Evolutionary conservation across 345 rosid genomes (phyloP).

Genomic region (Salix arbutifolia): DNA sequence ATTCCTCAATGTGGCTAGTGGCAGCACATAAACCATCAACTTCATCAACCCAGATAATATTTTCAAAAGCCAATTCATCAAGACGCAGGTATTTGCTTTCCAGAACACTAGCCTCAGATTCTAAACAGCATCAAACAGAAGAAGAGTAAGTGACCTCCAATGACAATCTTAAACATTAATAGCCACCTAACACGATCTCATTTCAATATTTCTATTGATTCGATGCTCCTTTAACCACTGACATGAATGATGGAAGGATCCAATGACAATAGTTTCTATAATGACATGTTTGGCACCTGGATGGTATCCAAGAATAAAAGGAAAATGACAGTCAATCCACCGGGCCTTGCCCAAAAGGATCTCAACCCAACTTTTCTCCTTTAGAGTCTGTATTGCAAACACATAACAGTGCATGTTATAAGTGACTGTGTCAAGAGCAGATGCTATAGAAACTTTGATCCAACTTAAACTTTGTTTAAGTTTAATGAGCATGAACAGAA

Average conservation of each 20-base stretch:
- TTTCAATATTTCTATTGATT: not conserved
- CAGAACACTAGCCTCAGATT: slow-evolving; percentile 39
- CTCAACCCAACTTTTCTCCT: not conserved
- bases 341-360: not conserved
- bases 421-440: not conserved
- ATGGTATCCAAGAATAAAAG: not conserved
- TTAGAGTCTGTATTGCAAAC: not conserved
- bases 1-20: slow-evolving; percentile 51
- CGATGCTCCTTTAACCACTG: not conserved
- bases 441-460: not conserved
- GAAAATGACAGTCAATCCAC: not conserved
- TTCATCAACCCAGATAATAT: slow-evolving; percentile 74
- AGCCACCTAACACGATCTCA: not conserved
- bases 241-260: not conserved
- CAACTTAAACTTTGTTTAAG: not conserved
- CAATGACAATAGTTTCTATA: not conserved
- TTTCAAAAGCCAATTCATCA: slow-evolving; percentile 58
- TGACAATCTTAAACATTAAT: slow-evolving; percentile 1
- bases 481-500: not conserved
- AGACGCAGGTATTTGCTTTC: slow-evolving; percentile 52
- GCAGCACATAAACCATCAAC: slow-evolving; percentile 52
- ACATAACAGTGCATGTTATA: not conserved
- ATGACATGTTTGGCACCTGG: not conserved
- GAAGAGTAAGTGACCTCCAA: slow-evolving; percentile 4
- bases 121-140: slow-evolving; percentile 37